A percentile compares a stretch with the other conserved stretches of the same genome.
Conservation (phyloP, 73 alveolate genomes). For the Vitrella brassicaformis region DNA sequence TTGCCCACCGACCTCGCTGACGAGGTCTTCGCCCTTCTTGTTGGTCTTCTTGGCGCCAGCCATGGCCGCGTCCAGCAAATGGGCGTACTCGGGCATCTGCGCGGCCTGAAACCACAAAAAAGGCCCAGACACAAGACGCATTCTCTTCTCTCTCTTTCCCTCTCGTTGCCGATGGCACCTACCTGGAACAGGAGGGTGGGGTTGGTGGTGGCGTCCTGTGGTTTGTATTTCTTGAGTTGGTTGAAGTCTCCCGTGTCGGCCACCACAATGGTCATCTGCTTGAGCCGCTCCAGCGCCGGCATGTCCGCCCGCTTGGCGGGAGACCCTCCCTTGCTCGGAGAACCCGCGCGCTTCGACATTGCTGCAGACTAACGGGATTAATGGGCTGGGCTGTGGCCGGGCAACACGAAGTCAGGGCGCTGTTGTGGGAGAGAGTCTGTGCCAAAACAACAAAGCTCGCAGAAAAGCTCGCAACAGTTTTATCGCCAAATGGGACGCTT, state of each 20-base stretch:
- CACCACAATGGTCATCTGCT: constrained; percentile 44
- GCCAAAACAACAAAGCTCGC: too few relatives aligned
- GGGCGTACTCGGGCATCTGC: constrained; percentile 3
- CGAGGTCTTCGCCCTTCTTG: background rate
- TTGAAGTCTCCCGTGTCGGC: constrained; percentile 68
- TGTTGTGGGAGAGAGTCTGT: too few relatives aligned
- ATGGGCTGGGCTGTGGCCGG: too few relatives aligned
- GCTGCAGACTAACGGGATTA: too few relatives aligned
- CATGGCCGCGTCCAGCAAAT: background rate
- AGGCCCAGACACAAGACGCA: too few relatives aligned
- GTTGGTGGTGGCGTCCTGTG: constrained; percentile 64
- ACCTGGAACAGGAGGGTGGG: constrained; percentile 56
- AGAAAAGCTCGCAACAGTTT: too few relatives aligned
- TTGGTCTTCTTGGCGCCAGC: background rate
- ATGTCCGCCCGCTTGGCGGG: too few relatives aligned
- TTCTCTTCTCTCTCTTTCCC: background rate
- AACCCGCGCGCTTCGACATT: too few relatives aligned
- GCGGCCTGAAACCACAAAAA: constrained; percentile 10
- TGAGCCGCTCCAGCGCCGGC: too few relatives aligned
- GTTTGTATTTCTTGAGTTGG: constrained; percentile 45
- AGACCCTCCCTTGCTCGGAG: too few relatives aligned
- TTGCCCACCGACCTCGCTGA: background rate
- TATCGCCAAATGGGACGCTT: too few relatives aligned
- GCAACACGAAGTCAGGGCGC: too few relatives aligned
- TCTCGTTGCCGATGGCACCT: constrained; percentile 17